Percentiles rank a stretch among this genome's conserved stretches.
Evolutionary conservation across 2,329 filamentous ascomycete species (phyloP).

Genomic region (Hymenoscyphus scutula): DNA sequence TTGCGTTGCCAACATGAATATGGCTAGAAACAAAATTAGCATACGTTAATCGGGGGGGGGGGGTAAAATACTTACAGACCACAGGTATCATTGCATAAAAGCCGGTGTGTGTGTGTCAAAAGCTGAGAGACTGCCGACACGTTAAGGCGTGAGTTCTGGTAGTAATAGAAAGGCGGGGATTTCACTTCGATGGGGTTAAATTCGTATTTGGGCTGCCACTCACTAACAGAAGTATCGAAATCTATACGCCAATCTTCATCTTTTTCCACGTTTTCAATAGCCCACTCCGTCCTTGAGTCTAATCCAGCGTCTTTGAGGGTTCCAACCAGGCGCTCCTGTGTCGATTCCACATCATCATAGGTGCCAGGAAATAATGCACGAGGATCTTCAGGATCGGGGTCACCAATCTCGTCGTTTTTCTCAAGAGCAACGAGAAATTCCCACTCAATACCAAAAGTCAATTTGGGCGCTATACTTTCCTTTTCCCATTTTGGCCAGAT

Average conservation of each 20-base stretch:
- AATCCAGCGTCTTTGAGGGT: background rate
- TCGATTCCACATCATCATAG: background rate
- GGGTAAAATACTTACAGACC: background rate
- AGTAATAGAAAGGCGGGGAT: background rate
- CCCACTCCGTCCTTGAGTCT: no score
- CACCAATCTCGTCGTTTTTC: no score
- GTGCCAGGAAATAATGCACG: background rate
- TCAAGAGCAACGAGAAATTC: background rate
- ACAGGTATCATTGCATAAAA: background rate
- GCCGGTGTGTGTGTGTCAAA: background rate
- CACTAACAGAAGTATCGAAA: background rate
- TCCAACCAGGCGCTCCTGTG: background rate
- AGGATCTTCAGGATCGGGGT: background rate
- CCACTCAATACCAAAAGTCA: background rate
- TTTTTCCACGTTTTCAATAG: background rate
- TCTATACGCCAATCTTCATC: background rate
- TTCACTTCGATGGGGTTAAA: background rate
- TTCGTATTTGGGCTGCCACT: background rate
- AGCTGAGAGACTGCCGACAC: background rate
- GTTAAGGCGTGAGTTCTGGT: background rate
- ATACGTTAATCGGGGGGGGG: no score
- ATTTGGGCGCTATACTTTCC: no score
- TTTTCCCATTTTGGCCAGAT: background rate
- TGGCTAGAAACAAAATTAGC: background rate
- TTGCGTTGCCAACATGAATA: background rate